A percentile compares a stretch with the other conserved stretches of the same genome.
Evolutionary conservation across 2,329 filamentous ascomycete species (phyloP).

Genomic region (Chaetomiaceae sp.): DNA sequence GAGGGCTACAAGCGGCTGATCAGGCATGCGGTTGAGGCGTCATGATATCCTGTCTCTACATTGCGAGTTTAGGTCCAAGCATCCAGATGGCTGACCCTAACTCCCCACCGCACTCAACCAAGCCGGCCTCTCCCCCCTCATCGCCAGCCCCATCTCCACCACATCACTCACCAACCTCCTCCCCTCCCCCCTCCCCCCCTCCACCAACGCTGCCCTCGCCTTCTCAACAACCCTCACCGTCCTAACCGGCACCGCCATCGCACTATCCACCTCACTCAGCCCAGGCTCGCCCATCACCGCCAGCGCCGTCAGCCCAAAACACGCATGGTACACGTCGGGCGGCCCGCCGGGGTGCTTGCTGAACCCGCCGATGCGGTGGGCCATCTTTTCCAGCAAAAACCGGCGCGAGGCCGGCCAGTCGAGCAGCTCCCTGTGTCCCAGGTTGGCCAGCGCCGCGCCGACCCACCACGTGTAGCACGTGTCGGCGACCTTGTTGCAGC

Average conservation of each 20-base stretch:
- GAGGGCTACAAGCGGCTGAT: constrained; percentile 72
- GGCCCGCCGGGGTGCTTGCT: constrained; percentile 64
- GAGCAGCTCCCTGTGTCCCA: constrained; percentile 44
- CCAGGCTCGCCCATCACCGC: constrained; percentile 66
- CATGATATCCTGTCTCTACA: not conserved
- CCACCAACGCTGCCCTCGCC: constrained; percentile 40
- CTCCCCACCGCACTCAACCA: constrained; percentile 11
- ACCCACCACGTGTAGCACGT: constrained; percentile 98
- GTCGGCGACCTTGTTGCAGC: constrained; percentile 86
- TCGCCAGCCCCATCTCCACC: constrained; percentile 20
- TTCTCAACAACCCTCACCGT: constrained; percentile 47
- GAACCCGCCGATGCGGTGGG: constrained; percentile 81
- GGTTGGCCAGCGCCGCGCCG: constrained; percentile 54
- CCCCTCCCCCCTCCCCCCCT: constrained; percentile 11
- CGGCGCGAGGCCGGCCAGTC: constrained; percentile 58
- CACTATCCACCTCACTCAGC: constrained; percentile 67
- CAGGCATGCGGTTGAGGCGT: constrained; percentile 43
- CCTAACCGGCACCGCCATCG: constrained; percentile 68
- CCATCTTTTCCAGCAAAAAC: constrained; percentile 80
- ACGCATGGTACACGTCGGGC: constrained; percentile 83
- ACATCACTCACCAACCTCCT: not conserved
- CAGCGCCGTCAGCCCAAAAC: constrained; percentile 78
- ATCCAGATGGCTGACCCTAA: not conserved
- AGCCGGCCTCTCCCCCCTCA: constrained; percentile 17
- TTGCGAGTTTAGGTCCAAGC: not conserved